Evolutionary conservation across 1,284 basidiomycete genomes (phyloP), one percentile per base, ranked within the genome.

Genomic region (Cryptococcus jaspeensis): DNA sequence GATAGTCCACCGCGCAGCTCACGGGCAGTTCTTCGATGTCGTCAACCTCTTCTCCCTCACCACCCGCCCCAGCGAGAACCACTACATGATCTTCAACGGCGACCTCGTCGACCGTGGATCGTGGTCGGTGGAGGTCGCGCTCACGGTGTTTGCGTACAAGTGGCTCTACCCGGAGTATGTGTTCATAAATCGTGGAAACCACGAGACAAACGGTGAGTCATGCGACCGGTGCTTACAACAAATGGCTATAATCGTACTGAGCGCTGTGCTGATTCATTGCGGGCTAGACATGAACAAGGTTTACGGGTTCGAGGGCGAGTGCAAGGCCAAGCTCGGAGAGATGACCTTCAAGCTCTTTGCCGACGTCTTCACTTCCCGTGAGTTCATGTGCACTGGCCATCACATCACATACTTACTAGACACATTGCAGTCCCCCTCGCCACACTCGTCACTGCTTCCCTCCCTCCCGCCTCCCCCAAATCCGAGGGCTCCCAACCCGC

Each of bases 221-320:
- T 3, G 12, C 5, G 28, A 32, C 5, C 9, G 28, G 28, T 28
- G 4, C 38, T 52, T 36, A n/a, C 38, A n/a, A n/a, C n/a, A 8
- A 35, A 20, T 18, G 1, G 15, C 28, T 32, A 13, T 7, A 23
- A 37, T 0, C 16, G 51, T 32, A 1, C 16, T 8, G 55, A 48
- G 28, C 8, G 42, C 40, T 42, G 39, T n/a, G 39, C 57, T 55
- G 36, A 57, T 22, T 20, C 35, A 49, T 40, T 3, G n/a, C 37
- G n/a, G n/a, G n/a, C 12, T 12, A 76, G 92, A 97, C 59, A 84
- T 85, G 83, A 85, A 85, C 76, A 82, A 82, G 71, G 79, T 90
- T 16, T 95, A 96, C 76, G 92, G 94, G 2, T 97, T 98, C 68
- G 93, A 97, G 76, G 94, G 93, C 45, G 95, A 99, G 79, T 91